Conservation (phyloP, 805 yeast genomes). For the Ogataea dorogensis region DNA sequence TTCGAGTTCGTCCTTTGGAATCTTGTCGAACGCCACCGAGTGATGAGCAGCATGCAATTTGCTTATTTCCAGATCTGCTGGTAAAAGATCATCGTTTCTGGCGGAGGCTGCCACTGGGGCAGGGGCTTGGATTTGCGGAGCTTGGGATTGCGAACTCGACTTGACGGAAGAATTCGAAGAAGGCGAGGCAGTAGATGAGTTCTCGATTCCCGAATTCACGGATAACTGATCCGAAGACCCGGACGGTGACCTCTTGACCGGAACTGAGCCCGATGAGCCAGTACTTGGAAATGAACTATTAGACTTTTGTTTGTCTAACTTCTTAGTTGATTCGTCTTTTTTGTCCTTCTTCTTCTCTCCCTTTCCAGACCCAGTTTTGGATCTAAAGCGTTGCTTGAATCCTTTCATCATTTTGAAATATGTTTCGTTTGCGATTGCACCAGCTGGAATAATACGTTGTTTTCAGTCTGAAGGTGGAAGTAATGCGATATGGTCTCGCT, state of each 20-base stretch:
- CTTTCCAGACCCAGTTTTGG: constrained; percentile 35
- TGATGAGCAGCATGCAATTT: constrained; percentile 32
- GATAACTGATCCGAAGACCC: constrained; percentile 21
- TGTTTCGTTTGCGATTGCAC: constrained; percentile 8
- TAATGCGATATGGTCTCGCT: not conserved
- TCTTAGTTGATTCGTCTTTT: constrained; percentile 31
- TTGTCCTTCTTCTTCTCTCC: constrained; percentile 43
- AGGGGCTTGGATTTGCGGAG: constrained; percentile 14
- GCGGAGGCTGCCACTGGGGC: constrained; percentile 10
- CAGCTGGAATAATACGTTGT: constrained; percentile 3
- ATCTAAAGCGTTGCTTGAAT: constrained; percentile 55
- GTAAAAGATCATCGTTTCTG: constrained; percentile 12
- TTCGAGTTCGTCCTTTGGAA: constrained; percentile 70
- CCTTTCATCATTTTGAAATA: constrained; percentile 64
- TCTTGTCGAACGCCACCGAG: constrained; percentile 31
- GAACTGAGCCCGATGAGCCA: constrained; percentile 15
- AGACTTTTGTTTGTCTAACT: constrained; percentile 21
- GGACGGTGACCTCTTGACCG: constrained; percentile 18
- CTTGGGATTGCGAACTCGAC: constrained; percentile 17
- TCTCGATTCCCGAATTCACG: constrained; percentile 16
- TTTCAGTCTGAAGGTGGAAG: not conserved
- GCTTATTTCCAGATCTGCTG: constrained; percentile 29
- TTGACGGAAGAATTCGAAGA: constrained; percentile 24
- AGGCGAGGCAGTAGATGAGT: constrained; percentile 18
- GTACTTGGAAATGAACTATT: constrained; percentile 10